Conservation (phyloP, 1,284 basidiomycete species). For the Blastosporella zonata region DNA sequence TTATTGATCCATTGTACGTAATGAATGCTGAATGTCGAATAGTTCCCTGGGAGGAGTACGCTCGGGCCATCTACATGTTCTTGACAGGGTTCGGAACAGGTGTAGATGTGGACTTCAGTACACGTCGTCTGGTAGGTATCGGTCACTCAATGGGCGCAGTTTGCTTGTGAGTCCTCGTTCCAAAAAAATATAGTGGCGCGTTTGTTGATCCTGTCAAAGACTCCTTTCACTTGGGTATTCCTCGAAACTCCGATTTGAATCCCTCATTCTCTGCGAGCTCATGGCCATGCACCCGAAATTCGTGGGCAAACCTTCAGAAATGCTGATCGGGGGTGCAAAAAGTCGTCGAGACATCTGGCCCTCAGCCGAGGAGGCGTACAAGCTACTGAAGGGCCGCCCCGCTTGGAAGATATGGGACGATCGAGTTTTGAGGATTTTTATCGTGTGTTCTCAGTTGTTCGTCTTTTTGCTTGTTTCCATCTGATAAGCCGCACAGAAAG, state of each 20-base stretch:
- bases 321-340: conserved; percentile 31
- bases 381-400: conserved; percentile 33
- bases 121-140: conserved; percentile 32
- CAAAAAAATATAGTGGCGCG: neutral
- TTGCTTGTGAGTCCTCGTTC: conserved; percentile 25
- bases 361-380: conserved; percentile 44
- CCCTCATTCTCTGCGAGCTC: conserved; percentile 43
- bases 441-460: conserved; percentile 29
- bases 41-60: conserved; percentile 41
- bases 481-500: conserved; percentile 30
- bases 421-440: conserved; percentile 40
- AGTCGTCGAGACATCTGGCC: conserved; percentile 50
- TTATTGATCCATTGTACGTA: neutral
- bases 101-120: conserved; percentile 34
- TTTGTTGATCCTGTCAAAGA: conserved; percentile 22
- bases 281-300: conserved; percentile 34
- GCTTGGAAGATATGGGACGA: conserved; percentile 49
- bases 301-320: conserved; percentile 7
- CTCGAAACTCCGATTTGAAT: conserved; percentile 34
- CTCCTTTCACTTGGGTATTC: conserved; percentile 37
- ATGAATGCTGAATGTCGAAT: neutral
- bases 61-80: conserved; percentile 31
- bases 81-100: conserved; percentile 33
- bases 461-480: neutral
- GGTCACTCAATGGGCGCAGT: conserved; percentile 36